A percentile compares a stretch with the other conserved stretches of the same genome.
Evolutionary conservation across 805 yeast species (phyloP).

Genomic region (Sugiyamaella americana): DNA sequence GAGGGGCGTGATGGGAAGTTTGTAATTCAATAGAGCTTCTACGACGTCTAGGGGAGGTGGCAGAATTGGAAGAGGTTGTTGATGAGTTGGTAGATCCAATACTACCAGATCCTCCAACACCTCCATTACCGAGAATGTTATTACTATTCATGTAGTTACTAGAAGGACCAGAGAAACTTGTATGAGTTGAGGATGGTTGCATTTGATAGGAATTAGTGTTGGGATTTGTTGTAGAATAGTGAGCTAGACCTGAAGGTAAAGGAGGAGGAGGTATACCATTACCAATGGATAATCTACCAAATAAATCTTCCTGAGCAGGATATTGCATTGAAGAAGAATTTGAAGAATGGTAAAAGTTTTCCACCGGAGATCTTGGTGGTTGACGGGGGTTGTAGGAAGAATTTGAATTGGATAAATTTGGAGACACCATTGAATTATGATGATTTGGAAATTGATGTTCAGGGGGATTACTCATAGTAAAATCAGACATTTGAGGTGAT

Average conservation of each 20-base stretch:
- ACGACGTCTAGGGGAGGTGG: constrained; percentile 1
- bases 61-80: constrained; percentile 2
- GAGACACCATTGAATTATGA: not conserved
- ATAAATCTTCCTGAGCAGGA: not conserved
- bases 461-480: constrained; percentile 8
- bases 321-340: not conserved
- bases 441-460: constrained; percentile 2
- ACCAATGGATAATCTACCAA: not conserved
- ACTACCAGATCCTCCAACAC: not conserved
- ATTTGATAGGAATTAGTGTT: not conserved
- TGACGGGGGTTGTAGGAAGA: constrained; percentile 7
- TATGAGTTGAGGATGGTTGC: not conserved
- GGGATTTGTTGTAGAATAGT: not conserved
- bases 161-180: not conserved
- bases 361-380: constrained; percentile 12
- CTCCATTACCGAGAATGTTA: not conserved
- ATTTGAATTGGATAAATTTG: constrained; percentile 3
- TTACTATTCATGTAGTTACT: not conserved
- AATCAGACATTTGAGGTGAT: constrained; percentile 7
- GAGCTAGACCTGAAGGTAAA: not conserved
- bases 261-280: not conserved
- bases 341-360: constrained; percentile 6
- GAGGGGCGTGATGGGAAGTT: constrained; percentile 3
- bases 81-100: not conserved
- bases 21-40: constrained; percentile 1